Evolutionary conservation across 2,329 filamentous ascomycete species (phyloP).

Genomic region (Arthrobotrys conoides): DNA sequence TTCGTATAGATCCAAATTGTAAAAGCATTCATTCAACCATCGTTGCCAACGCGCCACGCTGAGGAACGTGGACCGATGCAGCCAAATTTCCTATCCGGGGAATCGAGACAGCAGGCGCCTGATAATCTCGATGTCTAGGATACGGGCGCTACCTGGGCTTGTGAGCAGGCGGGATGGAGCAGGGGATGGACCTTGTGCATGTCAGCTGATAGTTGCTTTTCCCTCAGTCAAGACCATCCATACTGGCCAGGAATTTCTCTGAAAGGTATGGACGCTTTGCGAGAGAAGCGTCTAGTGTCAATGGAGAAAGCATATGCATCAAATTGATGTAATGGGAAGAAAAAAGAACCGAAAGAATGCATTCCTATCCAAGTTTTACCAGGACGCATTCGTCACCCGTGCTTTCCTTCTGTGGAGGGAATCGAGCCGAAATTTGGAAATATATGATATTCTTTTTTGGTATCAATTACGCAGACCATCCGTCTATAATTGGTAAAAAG

Average conservation of each 20-base stretch:
- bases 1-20: slow-evolving; percentile 46
- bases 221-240: slow-evolving; percentile 16
- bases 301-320: slow-evolving; percentile 40
- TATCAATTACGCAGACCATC: slow-evolving; percentile 51
- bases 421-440: slow-evolving; percentile 56
- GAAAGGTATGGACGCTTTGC: slow-evolving; percentile 56
- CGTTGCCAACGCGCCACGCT: slow-evolving; percentile 60
- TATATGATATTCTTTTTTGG: slow-evolving; percentile 58
- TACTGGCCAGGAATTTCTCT: slow-evolving; percentile 54
- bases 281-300: slow-evolving; percentile 53
- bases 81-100: slow-evolving; percentile 59
- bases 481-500: slow-evolving; percentile 51
- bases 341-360: slow-evolving; percentile 45
- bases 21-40: slow-evolving; percentile 54
- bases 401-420: slow-evolving; percentile 49
- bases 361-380: slow-evolving; percentile 58
- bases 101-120: slow-evolving; percentile 56
- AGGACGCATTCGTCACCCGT: slow-evolving; percentile 59
- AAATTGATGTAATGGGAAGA: slow-evolving; percentile 37
- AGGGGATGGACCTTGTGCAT: slow-evolving; percentile 48
- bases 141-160: slow-evolving; percentile 61
- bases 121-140: slow-evolving; percentile 48
- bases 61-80: slow-evolving; percentile 61
- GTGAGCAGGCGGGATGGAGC: slow-evolving; percentile 44
- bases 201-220: slow-evolving; percentile 61